Percentiles rank a stretch among this genome's conserved stretches.
These are phyloP conservation scores for Sechiopsis laciniata DNA, from an alignment of 306 rosid species.

Conservation along the genomic window DNA sequence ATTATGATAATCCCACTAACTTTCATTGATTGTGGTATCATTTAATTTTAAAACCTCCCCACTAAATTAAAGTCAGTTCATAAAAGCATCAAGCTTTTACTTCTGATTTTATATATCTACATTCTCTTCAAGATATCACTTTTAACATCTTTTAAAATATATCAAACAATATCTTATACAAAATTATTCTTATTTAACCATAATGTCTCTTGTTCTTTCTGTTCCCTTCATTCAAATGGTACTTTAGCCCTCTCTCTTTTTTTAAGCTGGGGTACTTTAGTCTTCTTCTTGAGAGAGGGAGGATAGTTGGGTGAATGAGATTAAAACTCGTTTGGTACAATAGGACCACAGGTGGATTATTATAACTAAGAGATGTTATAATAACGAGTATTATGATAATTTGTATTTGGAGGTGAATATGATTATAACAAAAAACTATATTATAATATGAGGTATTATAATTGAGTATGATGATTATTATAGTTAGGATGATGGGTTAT, in stretches of 20 bases:
- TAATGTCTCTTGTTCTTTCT: neutral
- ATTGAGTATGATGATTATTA: too few species aligned
- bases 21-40: conserved; percentile 16
- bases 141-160: neutral
- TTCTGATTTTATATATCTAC: neutral
- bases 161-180: neutral
- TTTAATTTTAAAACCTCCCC: conserved; percentile 7
- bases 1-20: conserved; percentile 18
- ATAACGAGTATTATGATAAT: too few species aligned
- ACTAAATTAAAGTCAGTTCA: conserved; percentile 10
- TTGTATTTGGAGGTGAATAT: too few species aligned
- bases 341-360: too few species aligned
- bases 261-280: too few species aligned
- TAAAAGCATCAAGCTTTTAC: conserved; percentile 2
- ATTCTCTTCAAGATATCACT: neutral
- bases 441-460: too few species aligned
- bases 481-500: too few species aligned
- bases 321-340: neutral
- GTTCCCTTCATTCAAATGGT: too few species aligned
- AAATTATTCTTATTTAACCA: neutral
- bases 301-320: neutral
- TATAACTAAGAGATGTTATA: too few species aligned
- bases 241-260: neutral
- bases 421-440: too few species aligned
- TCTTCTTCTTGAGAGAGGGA: neutral